Evolutionary conservation across 129 eudicot genomes (phyloP).

Genomic region (Centaurea solstitialis): DNA sequence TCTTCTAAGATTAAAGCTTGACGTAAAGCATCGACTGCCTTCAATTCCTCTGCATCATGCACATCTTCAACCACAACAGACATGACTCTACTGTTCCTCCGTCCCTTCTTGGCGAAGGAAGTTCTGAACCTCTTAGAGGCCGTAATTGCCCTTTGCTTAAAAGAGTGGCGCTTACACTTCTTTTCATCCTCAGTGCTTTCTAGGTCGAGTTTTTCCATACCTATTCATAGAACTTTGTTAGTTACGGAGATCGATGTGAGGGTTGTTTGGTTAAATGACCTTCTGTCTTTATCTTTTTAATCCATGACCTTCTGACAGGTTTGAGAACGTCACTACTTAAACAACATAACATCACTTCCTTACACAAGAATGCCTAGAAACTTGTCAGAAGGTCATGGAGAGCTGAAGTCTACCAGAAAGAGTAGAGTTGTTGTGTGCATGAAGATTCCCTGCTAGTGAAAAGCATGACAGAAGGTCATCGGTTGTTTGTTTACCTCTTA

Average conservation of each 20-base stretch:
- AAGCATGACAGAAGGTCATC: background rate
- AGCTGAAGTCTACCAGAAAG: background rate
- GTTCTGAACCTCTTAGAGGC: constrained; percentile 82
- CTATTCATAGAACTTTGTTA: constrained; percentile 31
- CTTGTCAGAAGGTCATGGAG: background rate
- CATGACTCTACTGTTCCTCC: constrained; percentile 87
- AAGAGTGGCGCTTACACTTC: constrained; percentile 73
- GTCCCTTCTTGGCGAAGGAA: constrained; percentile 66
- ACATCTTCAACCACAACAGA: constrained; percentile 84
- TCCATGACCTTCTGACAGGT: background rate
- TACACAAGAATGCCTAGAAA: too few species aligned
- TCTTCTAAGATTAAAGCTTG: constrained; percentile 79
- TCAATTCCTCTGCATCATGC: constrained; percentile 84
- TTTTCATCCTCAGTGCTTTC: constrained; percentile 75
- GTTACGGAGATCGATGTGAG: background rate
- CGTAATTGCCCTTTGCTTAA: constrained; percentile 77
- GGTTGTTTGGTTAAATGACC: background rate
- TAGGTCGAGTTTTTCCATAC: constrained; percentile 61
- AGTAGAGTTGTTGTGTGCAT: background rate
- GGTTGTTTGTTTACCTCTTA: too few species aligned
- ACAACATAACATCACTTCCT: too few species aligned
- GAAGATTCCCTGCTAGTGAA: background rate
- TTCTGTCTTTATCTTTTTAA: too few species aligned
- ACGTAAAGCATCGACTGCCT: constrained; percentile 90
- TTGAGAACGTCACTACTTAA: background rate